Evolutionary conservation across 176 grass and related monocot genomes (phyloP).

Genomic region (Neostapfia colusana): DNA sequence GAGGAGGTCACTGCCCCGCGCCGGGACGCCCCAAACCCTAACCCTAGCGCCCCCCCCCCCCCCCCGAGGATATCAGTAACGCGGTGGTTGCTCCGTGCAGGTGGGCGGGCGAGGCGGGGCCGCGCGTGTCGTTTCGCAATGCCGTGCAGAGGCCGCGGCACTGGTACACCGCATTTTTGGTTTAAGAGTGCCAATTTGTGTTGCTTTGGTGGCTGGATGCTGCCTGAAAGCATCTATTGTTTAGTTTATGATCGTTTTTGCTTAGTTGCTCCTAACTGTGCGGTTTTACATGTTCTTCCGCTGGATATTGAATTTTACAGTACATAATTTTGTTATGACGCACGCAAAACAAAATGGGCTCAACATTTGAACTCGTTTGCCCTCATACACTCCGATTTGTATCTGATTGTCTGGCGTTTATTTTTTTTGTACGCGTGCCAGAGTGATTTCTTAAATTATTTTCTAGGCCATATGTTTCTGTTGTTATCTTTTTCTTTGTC

Average conservation of each 20-base stretch:
- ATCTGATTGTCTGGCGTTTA: neutral
- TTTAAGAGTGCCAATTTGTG: neutral
- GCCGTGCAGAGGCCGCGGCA: slow-evolving; percentile 85
- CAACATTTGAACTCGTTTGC: neutral
- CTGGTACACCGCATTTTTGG: slow-evolving; percentile 45
- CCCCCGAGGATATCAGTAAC: neutral
- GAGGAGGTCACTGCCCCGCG: slow-evolving; percentile 5
- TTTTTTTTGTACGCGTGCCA: neutral
- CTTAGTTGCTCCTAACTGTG: neutral
- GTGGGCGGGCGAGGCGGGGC: slow-evolving; percentile 90
- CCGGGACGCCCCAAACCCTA: slow-evolving; percentile 29
- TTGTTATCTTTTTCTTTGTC: neutral
- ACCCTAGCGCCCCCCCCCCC: slow-evolving; percentile 38
- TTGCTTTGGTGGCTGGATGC: neutral
- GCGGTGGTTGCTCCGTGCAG: slow-evolving; percentile 33
- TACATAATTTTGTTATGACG: neutral
- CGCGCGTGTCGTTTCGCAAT: slow-evolving; percentile 74
- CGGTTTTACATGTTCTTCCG: neutral
- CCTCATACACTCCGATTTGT: neutral
- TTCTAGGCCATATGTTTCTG: neutral
- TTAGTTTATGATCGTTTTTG: neutral
- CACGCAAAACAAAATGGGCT: slow-evolving; percentile 11
- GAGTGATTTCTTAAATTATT: slow-evolving; percentile 11
- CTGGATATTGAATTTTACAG: neutral
- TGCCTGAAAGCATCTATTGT: neutral